These are phyloP conservation scores for Populus tremula DNA, from an alignment of 345 rosid genomes.

Conservation along the genomic window DNA sequence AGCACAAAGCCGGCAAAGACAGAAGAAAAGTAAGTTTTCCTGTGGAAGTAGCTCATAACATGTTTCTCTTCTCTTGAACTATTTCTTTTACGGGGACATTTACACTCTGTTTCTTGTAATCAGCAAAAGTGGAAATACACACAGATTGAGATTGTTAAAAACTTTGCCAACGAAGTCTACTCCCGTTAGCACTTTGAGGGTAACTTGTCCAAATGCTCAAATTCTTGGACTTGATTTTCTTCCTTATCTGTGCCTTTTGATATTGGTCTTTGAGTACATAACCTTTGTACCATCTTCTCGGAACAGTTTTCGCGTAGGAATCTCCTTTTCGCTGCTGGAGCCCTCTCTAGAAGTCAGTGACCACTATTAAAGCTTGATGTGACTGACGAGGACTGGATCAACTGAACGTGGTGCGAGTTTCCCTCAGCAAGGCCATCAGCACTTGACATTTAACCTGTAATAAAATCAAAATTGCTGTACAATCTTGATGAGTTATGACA, in stretches of 20 bases:
- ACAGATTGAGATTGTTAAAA: conserved; percentile 72
- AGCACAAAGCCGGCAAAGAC: conserved; percentile 58
- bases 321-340: conserved; percentile 84
- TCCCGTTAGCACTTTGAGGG: conserved; percentile 70
- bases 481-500: not conserved
- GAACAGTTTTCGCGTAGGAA: conserved; percentile 83
- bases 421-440: not conserved
- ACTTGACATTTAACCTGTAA: not conserved
- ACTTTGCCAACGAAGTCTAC: conserved; percentile 82
- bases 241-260: not conserved
- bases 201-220: conserved; percentile 17
- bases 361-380: not conserved
- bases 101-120: conserved; percentile 7
- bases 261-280: not conserved
- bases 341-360: conserved; percentile 47
- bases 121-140: conserved; percentile 63
- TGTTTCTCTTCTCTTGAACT: not conserved
- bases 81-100: not conserved
- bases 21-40: conserved; percentile 48
- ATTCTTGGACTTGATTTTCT: not conserved
- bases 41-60: not conserved
- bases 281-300: not conserved
- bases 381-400: not conserved
- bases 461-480: not conserved
- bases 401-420: not conserved